Conservation (phyloP, 164 flowering plant genomes). For the Dillenia suffruticosa region DNA sequence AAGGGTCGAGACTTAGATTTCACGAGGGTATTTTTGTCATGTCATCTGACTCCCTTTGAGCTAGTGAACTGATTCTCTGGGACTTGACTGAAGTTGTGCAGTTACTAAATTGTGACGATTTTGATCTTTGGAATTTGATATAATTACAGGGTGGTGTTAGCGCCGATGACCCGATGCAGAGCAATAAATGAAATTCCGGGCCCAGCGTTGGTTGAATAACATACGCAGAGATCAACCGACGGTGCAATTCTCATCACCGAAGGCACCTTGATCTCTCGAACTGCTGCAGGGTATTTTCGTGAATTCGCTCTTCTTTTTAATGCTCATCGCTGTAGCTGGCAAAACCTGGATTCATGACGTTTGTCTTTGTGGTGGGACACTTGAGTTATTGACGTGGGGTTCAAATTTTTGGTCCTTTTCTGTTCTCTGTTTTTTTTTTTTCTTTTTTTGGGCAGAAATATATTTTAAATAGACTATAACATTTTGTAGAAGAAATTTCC, state of each 20-base stretch:
- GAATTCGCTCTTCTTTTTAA: not conserved
- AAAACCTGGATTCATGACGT: not conserved
- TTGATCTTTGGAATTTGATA: no score
- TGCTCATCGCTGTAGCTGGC: not conserved
- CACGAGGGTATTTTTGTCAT: no score
- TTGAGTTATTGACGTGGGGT: not conserved
- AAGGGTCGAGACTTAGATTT: no score
- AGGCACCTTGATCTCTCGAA: slow-evolving; percentile 35
- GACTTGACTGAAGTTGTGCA: no score
- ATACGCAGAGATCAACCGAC: slow-evolving; percentile 35
- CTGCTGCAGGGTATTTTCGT: slow-evolving; percentile 49
- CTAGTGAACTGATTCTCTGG: no score
- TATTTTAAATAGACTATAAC: no score
- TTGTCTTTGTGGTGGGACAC: not conserved
- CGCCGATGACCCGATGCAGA: slow-evolving; percentile 48
- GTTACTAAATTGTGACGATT: no score
- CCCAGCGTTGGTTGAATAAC: slow-evolving; percentile 29
- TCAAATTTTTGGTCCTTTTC: no score
- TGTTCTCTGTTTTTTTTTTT: no score
- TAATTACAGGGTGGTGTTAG: slow-evolving; percentile 34
- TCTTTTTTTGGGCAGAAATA: no score
- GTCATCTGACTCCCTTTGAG: no score
- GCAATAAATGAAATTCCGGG: slow-evolving; percentile 33
- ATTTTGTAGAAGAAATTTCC: no score
- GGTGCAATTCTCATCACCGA: slow-evolving; percentile 45